Conservation (phyloP, 768 basidiomycete genomes). For the Macrolepiota dolichaula region DNA sequence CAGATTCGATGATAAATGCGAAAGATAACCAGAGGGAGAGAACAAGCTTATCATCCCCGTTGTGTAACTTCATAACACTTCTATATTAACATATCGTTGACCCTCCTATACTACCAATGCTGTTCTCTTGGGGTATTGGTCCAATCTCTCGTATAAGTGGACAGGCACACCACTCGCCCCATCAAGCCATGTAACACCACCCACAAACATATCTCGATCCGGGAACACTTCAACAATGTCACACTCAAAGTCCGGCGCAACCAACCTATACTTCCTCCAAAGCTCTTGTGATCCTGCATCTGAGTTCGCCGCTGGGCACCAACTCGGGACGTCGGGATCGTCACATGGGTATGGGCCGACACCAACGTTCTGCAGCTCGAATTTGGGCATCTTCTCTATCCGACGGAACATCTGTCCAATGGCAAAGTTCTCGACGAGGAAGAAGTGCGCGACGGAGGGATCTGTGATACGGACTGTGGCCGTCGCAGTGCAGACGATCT, state of each 20-base stretch:
- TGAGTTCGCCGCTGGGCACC: background rate
- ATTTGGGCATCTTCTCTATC: conserved; percentile 20
- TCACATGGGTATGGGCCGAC: background rate
- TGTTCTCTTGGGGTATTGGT: background rate
- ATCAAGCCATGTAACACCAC: conserved; percentile 52
- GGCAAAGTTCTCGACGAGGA: conserved; percentile 63
- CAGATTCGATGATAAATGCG: too few species aligned
- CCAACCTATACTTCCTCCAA: conserved; percentile 57
- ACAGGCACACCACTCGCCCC: conserved; percentile 1
- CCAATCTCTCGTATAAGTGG: background rate
- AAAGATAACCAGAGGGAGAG: too few species aligned
- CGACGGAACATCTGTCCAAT: conserved; percentile 68
- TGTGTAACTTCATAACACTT: too few species aligned
- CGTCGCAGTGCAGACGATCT: conserved; percentile 59
- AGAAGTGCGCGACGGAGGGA: conserved; percentile 51
- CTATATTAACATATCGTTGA: background rate
- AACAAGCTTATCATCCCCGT: too few species aligned
- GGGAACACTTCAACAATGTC: conserved; percentile 71
- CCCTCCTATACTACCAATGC: background rate
- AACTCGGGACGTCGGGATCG: background rate
- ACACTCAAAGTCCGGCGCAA: conserved; percentile 54
- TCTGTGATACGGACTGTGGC: conserved; percentile 62
- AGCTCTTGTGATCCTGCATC: conserved; percentile 21
- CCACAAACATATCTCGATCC: conserved; percentile 60
- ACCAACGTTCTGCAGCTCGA: background rate